Percentiles rank a stretch among this genome's conserved stretches.
Conservation (phyloP, 163 green algal genomes). For the Prototheca cutis region DNA sequence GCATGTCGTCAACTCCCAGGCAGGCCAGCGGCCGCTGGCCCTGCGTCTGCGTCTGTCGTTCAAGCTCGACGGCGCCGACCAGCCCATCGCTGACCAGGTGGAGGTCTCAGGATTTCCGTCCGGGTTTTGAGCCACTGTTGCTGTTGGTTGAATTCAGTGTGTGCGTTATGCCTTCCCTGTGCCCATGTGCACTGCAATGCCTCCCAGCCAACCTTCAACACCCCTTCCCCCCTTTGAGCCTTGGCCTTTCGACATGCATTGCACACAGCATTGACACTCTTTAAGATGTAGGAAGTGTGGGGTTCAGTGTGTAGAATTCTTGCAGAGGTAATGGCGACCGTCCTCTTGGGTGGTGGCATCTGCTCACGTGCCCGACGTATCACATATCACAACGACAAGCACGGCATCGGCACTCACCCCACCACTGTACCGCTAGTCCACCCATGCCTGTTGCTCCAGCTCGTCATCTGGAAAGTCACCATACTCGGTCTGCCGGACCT, state of each 20-base stretch:
- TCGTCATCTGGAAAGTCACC: constrained; percentile 17
- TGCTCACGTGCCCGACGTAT: too few species aligned
- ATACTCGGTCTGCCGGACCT: constrained; percentile 50
- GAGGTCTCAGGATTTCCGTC: constrained; percentile 20
- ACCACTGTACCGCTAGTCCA: too few species aligned
- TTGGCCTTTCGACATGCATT: background rate
- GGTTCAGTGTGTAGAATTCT: background rate
- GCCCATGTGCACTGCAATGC: too few species aligned
- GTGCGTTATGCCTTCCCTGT: too few species aligned
- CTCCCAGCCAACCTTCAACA: too few species aligned
- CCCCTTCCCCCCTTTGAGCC: too few species aligned
- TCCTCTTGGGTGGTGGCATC: too few species aligned
- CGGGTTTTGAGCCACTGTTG: background rate
- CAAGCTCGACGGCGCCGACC: constrained; percentile 15
- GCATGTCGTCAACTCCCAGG: constrained; percentile 68
- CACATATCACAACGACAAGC: too few species aligned
- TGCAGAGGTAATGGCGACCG: too few species aligned
- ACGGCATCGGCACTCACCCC: too few species aligned
- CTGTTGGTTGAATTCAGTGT: too few species aligned
- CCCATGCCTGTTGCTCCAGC: too few species aligned
- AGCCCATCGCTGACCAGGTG: constrained; percentile 23
- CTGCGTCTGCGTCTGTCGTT: constrained; percentile 76
- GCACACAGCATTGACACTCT: background rate
- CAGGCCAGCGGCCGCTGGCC: constrained; percentile 66
- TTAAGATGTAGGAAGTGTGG: background rate